Base-by-base conservation (phyloP, 805 yeast genomes). In the Jamesozyma hellenica region DNA sequence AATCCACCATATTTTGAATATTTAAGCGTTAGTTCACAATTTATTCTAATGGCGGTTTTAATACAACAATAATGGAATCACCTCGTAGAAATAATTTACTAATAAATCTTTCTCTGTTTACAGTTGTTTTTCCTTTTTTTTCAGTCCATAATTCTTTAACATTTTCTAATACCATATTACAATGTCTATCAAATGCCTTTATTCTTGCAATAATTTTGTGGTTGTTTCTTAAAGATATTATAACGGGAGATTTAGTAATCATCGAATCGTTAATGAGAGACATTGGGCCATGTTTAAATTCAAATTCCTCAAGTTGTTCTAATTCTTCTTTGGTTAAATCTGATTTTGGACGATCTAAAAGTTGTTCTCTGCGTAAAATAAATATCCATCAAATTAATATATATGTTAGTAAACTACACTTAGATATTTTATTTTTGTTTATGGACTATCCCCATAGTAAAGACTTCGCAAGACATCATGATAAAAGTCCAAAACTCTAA, bases 111-210 rank as follows among this genome's bases (percentile, higher is more conserved):
- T 83, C 92, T 48, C 74, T 71, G 42, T 80, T 67, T 2, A 52
- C 43, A 13, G 76, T 70, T 4, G 79, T 70, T 51, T 80, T 77
- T 40, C 81, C 79, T 49, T 75, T 76, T 53, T 80, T 82, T 5
- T 92, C 94, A 38, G 77, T 75, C 49, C 77, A 67, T 36, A 82
- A 67, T 56, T 92, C 98, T 58, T 83, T 86, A 28, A 90, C 96
- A 52, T 87, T 85, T 54, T 85, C 95, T 43, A 92, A 66, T 9
- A 92, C 80, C 82, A 92, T 75, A 61, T 92, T 92, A 46, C 95
- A 82, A 63, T 92, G 99, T 56, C 95, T 78, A 59, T 92, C 99
- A 60, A 87, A 92, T 0, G 97, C 96, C 55, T 83, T 83, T 37
- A 92, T 92, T 48, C 84, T 77, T 2, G 88, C 95, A 25, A 92